Evolutionary conservation across 768 basidiomycete species (phyloP).

Genomic region (Rossbeevera mucosa): DNA sequence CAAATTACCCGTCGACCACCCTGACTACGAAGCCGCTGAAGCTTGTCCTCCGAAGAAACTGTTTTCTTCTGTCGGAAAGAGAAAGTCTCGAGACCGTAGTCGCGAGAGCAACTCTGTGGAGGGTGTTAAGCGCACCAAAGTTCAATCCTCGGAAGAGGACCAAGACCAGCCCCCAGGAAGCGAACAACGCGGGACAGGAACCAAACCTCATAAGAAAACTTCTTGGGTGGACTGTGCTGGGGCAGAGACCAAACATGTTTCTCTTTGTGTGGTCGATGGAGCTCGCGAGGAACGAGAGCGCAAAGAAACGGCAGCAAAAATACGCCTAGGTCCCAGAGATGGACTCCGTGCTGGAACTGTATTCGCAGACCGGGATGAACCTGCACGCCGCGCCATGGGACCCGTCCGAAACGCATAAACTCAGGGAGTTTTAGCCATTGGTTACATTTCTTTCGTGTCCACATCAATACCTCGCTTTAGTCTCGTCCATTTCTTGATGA

Average conservation of each 20-base stretch:
- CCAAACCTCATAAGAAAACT: not conserved
- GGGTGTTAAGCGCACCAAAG: slow-evolving; percentile 15
- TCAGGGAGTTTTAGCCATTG: not conserved
- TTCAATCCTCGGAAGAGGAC: slow-evolving; percentile 3
- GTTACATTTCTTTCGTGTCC: not conserved
- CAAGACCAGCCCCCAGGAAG: slow-evolving; percentile 11
- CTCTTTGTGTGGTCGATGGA: not conserved
- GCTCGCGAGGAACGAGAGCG: slow-evolving; percentile 26
- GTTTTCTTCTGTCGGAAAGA: slow-evolving; percentile 43
- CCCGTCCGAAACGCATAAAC: slow-evolving; percentile 20
- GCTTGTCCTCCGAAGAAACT: slow-evolving; percentile 54
- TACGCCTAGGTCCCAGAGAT: slow-evolving; percentile 20
- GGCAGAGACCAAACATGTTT: slow-evolving; percentile 2
- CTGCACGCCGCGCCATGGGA: slow-evolving; percentile 29
- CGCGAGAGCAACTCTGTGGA: slow-evolving; percentile 10
- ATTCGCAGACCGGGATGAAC: slow-evolving; percentile 26
- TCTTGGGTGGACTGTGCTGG: slow-evolving; percentile 3
- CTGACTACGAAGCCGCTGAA: slow-evolving; percentile 58
- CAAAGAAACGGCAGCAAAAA: slow-evolving; percentile 20
- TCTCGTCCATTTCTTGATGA: slow-evolving; percentile 6
- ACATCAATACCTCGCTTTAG: slow-evolving; percentile 7
- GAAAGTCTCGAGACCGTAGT: slow-evolving; percentile 24
- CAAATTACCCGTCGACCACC: slow-evolving; percentile 54
- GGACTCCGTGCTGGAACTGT: slow-evolving; percentile 31
- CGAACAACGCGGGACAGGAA: slow-evolving; percentile 9